phyloP scores from a whole-genome alignment of 1,139 yeast genomes.

The Wickerhamomyces sp. region DNA sequence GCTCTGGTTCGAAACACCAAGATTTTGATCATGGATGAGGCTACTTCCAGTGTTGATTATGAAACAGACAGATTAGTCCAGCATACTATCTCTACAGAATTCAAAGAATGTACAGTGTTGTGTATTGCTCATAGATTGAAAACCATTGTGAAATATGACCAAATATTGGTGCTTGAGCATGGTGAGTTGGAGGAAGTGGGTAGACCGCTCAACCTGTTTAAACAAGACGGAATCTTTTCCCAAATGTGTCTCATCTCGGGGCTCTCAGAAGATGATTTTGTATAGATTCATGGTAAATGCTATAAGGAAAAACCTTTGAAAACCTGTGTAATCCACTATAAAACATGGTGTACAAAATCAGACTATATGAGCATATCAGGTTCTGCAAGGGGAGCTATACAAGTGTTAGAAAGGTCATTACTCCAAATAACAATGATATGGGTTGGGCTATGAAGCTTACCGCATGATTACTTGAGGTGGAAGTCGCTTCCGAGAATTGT shows the following conservation, averaged over 20 bases:
- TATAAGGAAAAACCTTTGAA: no score
- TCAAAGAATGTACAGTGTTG: constrained; percentile 57
- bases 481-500: no score
- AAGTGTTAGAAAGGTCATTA: no score
- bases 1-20: constrained; percentile 63
- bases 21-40: constrained; percentile 69
- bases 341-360: no score
- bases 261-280: background rate
- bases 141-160: constrained; percentile 59
- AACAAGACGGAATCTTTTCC: constrained; percentile 34
- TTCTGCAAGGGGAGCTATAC: no score
- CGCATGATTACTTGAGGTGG: no score
- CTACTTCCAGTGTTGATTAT: constrained; percentile 74
- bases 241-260: constrained; percentile 48
- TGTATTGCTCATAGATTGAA: constrained; percentile 73
- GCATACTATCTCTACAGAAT: constrained; percentile 52
- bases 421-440: no score
- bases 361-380: no score
- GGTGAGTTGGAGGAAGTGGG: constrained; percentile 58
- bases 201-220: constrained; percentile 43
- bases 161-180: constrained; percentile 55
- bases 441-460: no score
- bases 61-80: constrained; percentile 69
- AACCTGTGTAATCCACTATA: no score
- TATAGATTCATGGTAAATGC: no score